Conservation (phyloP, 352 stramenopile genomes). For the Globisporangium spinosum region DNA sequence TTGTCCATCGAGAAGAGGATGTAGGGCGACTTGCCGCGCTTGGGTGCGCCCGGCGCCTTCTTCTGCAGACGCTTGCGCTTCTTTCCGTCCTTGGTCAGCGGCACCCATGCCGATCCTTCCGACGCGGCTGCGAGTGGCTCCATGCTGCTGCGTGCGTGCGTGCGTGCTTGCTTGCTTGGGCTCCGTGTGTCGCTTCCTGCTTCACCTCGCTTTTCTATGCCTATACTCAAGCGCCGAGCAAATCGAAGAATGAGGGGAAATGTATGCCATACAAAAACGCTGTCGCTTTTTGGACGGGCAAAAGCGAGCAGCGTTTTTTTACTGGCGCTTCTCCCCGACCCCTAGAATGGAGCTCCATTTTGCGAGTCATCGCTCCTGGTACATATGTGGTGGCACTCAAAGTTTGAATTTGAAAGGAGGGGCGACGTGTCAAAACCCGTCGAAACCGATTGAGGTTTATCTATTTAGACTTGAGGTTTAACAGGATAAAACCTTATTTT, state of each 20-base stretch:
- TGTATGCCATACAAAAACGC: slow-evolving; percentile 80
- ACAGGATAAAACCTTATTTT: not conserved
- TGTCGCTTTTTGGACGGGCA: not conserved
- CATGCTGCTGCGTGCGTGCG: slow-evolving; percentile 31
- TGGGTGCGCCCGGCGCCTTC: slow-evolving; percentile 86
- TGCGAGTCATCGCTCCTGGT: not conserved
- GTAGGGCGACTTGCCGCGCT: slow-evolving; percentile 89
- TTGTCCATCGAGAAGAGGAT: slow-evolving; percentile 93
- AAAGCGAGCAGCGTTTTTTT: slow-evolving; percentile 8
- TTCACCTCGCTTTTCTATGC: slow-evolving; percentile 81
- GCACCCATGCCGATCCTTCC: slow-evolving; percentile 59
- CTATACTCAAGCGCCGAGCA: slow-evolving; percentile 66
- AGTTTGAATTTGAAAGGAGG: not conserved
- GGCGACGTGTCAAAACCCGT: not conserved
- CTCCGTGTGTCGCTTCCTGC: not conserved
- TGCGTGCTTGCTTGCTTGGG: slow-evolving; percentile 8
- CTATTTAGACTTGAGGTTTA: not conserved
- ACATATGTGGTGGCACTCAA: too few species aligned
- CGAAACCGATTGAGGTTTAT: not conserved
- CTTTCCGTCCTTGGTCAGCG: slow-evolving; percentile 73
- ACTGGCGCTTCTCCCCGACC: not conserved
- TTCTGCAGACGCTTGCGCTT: slow-evolving; percentile 90
- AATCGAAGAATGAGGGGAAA: slow-evolving; percentile 74
- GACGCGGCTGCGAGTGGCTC: slow-evolving; percentile 60
- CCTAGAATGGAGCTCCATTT: not conserved